Evolutionary conservation across 768 basidiomycete genomes (phyloP).

Genomic region (Mycena crocata): DNA sequence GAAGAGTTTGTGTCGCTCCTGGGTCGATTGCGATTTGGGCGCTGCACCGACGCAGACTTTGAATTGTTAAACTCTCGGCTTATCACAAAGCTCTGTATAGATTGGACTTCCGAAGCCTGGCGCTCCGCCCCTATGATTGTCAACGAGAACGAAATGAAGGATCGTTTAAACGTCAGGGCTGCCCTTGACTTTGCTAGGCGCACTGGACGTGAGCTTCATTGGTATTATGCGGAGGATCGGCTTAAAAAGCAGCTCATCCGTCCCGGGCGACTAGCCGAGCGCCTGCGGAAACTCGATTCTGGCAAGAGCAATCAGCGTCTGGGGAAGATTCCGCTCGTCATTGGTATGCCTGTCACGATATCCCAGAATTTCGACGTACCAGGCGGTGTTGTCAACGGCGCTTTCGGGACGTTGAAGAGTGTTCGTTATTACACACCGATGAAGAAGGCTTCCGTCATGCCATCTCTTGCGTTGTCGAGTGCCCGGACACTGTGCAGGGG

Average conservation of each 20-base stretch:
- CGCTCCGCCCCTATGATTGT: neutral
- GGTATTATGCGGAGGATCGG: neutral
- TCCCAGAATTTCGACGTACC: conserved; percentile 42
- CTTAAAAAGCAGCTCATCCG: neutral
- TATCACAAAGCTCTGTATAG: neutral
- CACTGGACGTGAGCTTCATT: neutral
- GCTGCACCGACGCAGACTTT: conserved; percentile 35
- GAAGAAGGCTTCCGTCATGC: conserved; percentile 31
- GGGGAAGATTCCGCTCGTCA: conserved; percentile 39
- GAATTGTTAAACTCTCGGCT: conserved; percentile 26
- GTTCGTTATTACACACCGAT: conserved; percentile 34
- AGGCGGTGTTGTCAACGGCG: conserved; percentile 42
- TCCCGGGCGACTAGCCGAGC: neutral
- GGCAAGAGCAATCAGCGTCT: conserved; percentile 34
- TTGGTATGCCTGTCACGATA: conserved; percentile 47
- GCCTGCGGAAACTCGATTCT: conserved; percentile 5
- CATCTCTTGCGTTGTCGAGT: conserved; percentile 34
- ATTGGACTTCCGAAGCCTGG: conserved; percentile 22
- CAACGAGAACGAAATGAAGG: conserved; percentile 2
- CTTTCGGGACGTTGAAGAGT: conserved; percentile 22
- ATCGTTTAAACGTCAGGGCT: neutral
- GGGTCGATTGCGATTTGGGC: neutral
- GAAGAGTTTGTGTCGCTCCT: conserved; percentile 4
- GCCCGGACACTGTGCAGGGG: conserved; percentile 6
- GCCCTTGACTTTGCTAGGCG: neutral